A percentile compares a stretch with the other conserved stretches of the same genome.
These are phyloP conservation scores for Heimioporus punctisporus DNA, from an alignment of 1,284 basidiomycete species.

Conservation along the genomic window DNA sequence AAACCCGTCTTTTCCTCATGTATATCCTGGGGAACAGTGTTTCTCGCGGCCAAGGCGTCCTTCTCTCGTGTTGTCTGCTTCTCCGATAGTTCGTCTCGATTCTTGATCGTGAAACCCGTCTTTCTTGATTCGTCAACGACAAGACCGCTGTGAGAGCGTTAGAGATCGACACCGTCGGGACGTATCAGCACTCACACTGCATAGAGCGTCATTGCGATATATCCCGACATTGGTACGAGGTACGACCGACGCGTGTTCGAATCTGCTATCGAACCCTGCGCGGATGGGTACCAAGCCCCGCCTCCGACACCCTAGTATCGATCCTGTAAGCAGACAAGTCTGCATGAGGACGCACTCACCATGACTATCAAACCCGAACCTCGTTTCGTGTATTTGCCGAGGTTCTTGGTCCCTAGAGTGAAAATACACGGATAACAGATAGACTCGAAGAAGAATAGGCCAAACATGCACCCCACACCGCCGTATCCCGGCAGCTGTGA, in stretches of 20 bases:
- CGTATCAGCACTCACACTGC: constrained; percentile 47
- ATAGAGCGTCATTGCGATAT: constrained; percentile 58
- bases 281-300: constrained; percentile 76
- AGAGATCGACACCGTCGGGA: neutral
- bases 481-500: constrained; percentile 53
- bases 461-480: constrained; percentile 66
- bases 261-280: constrained; percentile 72
- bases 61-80: constrained; percentile 9
- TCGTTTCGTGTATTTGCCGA: constrained; percentile 71
- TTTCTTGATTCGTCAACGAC: constrained; percentile 51
- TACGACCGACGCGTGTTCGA: constrained; percentile 54
- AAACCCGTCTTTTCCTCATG: constrained; percentile 6
- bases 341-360: constrained; percentile 23
- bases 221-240: constrained; percentile 61
- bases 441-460: constrained; percentile 79
- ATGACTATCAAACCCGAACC: constrained; percentile 75
- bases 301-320: constrained; percentile 61
- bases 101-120: constrained; percentile 51
- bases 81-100: constrained; percentile 42
- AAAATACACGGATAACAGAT: constrained; percentile 77
- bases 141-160: constrained; percentile 43
- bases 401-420: constrained; percentile 70
- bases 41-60: neutral
- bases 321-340: constrained; percentile 1
- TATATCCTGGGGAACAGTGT: constrained; percentile 1